Evolutionary conservation across 148 eudicot species (phyloP).

Genomic region (Diospyros kaki): DNA sequence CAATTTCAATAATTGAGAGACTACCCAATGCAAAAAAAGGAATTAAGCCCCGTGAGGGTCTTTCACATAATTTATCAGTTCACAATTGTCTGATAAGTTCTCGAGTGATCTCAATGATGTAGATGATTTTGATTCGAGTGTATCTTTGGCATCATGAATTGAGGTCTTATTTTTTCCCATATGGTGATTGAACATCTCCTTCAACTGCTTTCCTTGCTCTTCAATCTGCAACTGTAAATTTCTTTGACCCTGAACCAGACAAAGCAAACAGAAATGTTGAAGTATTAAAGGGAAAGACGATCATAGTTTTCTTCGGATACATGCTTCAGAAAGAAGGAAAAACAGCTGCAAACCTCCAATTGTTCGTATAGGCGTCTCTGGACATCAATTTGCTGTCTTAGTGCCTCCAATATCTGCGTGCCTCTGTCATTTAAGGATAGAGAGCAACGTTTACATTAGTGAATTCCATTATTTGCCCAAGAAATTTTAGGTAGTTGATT

Average conservation of each 20-base stretch:
- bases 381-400: conserved; percentile 5
- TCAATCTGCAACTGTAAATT: conserved; percentile 4
- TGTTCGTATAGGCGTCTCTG: conserved; percentile 8
- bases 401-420: conserved; percentile 1
- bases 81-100: no score
- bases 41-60: no score
- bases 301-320: no score
- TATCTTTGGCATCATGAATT: background rate
- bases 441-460: no score
- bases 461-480: no score
- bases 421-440: background rate
- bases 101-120: no score
- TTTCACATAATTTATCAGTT: no score
- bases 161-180: background rate
- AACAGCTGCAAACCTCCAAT: background rate
- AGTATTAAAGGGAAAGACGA: no score
- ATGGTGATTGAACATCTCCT: background rate
- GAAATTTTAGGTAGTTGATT: no score
- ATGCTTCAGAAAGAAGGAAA: no score
- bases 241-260: conserved; percentile 2
- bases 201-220: conserved; percentile 4
- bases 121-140: background rate
- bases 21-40: no score
- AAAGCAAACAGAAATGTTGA: background rate
- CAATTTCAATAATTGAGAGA: no score